Conservation (phyloP, 768 basidiomycete species). For the Mrakia frigida region DNA sequence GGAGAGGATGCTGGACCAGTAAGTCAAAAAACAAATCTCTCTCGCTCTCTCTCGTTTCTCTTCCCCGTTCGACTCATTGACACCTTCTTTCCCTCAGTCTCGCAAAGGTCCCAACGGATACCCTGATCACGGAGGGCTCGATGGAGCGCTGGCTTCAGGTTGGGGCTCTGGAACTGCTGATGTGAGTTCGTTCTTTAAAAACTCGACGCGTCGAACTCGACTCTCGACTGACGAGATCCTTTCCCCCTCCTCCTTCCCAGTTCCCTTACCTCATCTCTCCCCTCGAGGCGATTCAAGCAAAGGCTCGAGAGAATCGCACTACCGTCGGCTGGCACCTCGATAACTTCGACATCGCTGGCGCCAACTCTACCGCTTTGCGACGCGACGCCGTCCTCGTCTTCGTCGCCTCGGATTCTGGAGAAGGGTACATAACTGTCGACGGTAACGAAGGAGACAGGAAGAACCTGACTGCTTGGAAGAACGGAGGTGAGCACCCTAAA, state of each 20-base stretch:
- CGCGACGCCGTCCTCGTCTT: constrained; percentile 48
- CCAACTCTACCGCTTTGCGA: constrained; percentile 40
- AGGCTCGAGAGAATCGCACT: constrained; percentile 46
- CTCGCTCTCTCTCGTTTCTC: too few relatives aligned
- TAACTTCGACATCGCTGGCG: constrained; percentile 59
- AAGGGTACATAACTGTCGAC: constrained; percentile 71
- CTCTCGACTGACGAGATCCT: neutral
- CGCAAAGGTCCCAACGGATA: constrained; percentile 66
- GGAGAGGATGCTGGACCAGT: constrained; percentile 57
- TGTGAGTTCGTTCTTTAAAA: neutral
- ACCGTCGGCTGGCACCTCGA: constrained; percentile 38
- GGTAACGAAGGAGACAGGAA: constrained; percentile 68
- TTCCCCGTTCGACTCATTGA: too few relatives aligned
- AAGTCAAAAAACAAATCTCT: too few relatives aligned
- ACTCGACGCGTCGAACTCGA: neutral
- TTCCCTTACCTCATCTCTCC: constrained; percentile 62
- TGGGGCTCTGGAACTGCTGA: constrained; percentile 81
- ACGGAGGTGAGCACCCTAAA: constrained; percentile 54
- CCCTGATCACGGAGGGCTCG: constrained; percentile 52
- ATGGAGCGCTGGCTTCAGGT: constrained; percentile 65
- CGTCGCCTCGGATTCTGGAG: constrained; percentile 76
- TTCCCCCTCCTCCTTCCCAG: neutral
- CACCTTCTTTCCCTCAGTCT: constrained; percentile 37
- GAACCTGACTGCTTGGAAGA: constrained; percentile 69
- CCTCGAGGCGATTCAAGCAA: constrained; percentile 69